Conservation (phyloP, 179 eudicot species). For the Actinidia polygama region DNA sequence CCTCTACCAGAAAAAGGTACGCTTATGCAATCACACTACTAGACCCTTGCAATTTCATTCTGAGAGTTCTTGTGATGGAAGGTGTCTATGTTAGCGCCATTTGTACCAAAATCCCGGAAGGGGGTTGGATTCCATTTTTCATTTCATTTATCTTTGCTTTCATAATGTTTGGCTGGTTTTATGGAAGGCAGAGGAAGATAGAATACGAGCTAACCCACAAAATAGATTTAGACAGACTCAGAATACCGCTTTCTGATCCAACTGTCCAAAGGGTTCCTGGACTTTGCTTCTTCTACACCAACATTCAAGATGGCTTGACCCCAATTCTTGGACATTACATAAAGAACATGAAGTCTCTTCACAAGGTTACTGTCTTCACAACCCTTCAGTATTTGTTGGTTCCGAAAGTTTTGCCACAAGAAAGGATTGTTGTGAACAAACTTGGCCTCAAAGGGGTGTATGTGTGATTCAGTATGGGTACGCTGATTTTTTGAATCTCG, state of each 20-base stretch:
- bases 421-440: constrained; percentile 49
- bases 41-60: too few relatives aligned
- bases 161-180: constrained; percentile 79
- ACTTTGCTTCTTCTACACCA: constrained; percentile 69
- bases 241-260: constrained; percentile 43
- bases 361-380: constrained; percentile 55
- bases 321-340: constrained; percentile 77
- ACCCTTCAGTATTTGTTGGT: constrained; percentile 58
- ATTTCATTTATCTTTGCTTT: constrained; percentile 58
- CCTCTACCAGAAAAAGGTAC: too few relatives aligned
- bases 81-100: constrained; percentile 59
- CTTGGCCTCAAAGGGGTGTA: constrained; percentile 60
- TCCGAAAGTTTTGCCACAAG: constrained; percentile 51
- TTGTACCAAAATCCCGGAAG: constrained; percentile 65
- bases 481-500: constrained; percentile 51
- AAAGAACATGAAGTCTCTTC: constrained; percentile 64
- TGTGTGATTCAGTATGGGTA: constrained; percentile 78
- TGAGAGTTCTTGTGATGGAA: constrained; percentile 56
- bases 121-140: constrained; percentile 90
- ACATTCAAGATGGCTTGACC: constrained; percentile 69
- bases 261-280: constrained; percentile 62
- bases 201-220: constrained; percentile 53
- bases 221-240: constrained; percentile 50
- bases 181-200: constrained; percentile 65
- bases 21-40: too few relatives aligned